phyloP scores from a whole-genome alignment of 495 filamentous ascomycete species.

The Schizothecium vesticola region DNA sequence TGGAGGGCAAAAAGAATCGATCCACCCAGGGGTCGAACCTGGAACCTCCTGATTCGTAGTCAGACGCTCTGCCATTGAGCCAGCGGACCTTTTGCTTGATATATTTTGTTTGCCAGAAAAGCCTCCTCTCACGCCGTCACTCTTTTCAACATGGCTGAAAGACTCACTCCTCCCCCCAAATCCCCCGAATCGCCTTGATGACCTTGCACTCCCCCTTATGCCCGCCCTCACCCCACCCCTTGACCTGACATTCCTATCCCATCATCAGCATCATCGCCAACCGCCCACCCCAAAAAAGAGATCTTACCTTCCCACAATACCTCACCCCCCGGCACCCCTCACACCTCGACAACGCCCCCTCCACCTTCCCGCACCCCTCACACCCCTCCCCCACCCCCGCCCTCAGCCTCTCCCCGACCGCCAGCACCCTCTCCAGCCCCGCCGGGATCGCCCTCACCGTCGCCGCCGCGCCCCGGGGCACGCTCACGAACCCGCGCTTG shows the following conservation, averaged over 20 bases:
- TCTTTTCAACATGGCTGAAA: neutral
- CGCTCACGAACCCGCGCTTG: constrained; percentile 32
- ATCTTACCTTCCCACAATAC: constrained; percentile 41
- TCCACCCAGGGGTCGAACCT: constrained; percentile 11
- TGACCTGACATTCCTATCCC: constrained; percentile 36
- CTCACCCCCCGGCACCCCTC: constrained; percentile 35
- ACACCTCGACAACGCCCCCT: constrained; percentile 30
- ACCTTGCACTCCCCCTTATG: constrained; percentile 42
- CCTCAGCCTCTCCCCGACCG: constrained; percentile 23
- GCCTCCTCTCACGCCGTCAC: neutral
- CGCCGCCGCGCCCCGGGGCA: constrained; percentile 18
- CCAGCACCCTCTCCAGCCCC: constrained; percentile 26
- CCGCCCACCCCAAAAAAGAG: neutral
- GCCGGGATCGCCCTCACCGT: constrained; percentile 28
- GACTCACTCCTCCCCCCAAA: constrained; percentile 23
- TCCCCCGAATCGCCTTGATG: constrained; percentile 32
- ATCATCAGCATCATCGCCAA: constrained; percentile 4
- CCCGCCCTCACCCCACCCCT: constrained; percentile 36
- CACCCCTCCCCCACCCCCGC: constrained; percentile 14
- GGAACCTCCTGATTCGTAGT: constrained; percentile 2
- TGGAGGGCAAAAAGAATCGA: neutral
- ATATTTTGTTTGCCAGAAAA: neutral
- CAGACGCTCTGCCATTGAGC: constrained; percentile 7
- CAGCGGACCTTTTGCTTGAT: constrained; percentile 1
- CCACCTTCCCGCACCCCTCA: constrained; percentile 22